Percentiles rank a stretch among this genome's conserved stretches.
These are phyloP conservation scores for Elaeis guineensis DNA, from an alignment of 176 grass and related monocot species.

Conservation along the genomic window DNA sequence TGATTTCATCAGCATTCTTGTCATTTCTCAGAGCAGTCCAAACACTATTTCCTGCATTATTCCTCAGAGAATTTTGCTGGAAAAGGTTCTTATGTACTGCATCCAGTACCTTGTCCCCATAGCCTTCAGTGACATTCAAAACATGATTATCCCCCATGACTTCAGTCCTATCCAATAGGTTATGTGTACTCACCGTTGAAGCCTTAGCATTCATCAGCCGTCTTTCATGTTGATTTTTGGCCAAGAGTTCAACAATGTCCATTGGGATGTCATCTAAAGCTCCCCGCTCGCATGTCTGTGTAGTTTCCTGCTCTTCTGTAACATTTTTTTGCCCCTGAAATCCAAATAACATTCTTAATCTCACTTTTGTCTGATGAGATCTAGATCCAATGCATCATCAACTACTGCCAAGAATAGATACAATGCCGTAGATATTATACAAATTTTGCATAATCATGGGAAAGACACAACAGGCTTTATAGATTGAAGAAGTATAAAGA, in stretches of 20 bases:
- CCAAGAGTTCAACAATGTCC: slow-evolving; percentile 85
- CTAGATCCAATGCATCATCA: not conserved
- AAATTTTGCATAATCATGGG: no score
- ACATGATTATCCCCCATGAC: slow-evolving; percentile 28
- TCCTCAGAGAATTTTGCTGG: slow-evolving; percentile 17
- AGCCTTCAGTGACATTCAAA: slow-evolving; percentile 10
- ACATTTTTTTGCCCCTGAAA: slow-evolving; percentile 23
- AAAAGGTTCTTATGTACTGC: slow-evolving; percentile 13
- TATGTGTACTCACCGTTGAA: slow-evolving; percentile 10
- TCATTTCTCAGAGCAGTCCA: slow-evolving; percentile 8
- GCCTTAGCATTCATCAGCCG: slow-evolving; percentile 20
- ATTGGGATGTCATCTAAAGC: slow-evolving; percentile 67
- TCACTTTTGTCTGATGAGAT: slow-evolving; percentile 24
- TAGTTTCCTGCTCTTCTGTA: slow-evolving; percentile 10
- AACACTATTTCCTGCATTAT: slow-evolving; percentile 21
- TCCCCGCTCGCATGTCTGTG: slow-evolving; percentile 18
- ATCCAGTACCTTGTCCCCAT: slow-evolving; percentile 19
- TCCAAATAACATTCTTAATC: slow-evolving; percentile 19
- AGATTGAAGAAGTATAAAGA: no score
- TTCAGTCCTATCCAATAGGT: slow-evolving; percentile 2
- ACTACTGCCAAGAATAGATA: no score
- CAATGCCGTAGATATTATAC: no score
- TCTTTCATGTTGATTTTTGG: slow-evolving; percentile 47
- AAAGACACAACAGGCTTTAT: no score
- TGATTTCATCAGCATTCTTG: slow-evolving; percentile 4